These are phyloP conservation scores for Neohortaea acidophila DNA, from an alignment of 495 filamentous ascomycete genomes.

Conservation along the genomic window DNA sequence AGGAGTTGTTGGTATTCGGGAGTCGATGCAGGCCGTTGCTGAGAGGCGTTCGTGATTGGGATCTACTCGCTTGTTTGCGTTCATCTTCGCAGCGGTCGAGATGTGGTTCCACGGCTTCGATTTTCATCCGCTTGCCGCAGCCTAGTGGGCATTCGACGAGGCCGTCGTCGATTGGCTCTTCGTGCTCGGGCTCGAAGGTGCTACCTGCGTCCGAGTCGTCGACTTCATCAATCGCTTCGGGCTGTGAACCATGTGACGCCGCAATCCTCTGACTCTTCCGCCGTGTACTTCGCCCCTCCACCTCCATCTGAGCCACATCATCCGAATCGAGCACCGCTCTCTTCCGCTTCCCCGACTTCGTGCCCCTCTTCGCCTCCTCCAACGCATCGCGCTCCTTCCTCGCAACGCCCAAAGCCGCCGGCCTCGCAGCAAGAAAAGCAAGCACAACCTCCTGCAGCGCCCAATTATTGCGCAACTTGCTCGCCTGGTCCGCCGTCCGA, in stretches of 20 bases:
- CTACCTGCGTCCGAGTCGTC: slow-evolving; percentile 8
- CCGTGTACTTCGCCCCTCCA: slow-evolving; percentile 23
- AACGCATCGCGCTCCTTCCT: slow-evolving; percentile 25
- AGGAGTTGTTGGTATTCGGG: no score
- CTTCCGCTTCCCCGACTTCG: slow-evolving; percentile 26
- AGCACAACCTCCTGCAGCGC: slow-evolving; percentile 73
- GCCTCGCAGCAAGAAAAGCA: slow-evolving; percentile 51
- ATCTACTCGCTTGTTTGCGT: slow-evolving; percentile 1
- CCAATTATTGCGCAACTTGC: slow-evolving; percentile 70
- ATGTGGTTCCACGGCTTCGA: slow-evolving; percentile 55
- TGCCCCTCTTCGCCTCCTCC: slow-evolving; percentile 1
- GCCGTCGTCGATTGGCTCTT: slow-evolving; percentile 47
- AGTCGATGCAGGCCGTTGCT: neutral
- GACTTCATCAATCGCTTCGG: slow-evolving; percentile 15
- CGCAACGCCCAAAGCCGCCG: slow-evolving; percentile 46
- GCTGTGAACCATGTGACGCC: slow-evolving; percentile 23
- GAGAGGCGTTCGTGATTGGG: slow-evolving; percentile 3
- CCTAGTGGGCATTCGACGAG: slow-evolving; percentile 63
- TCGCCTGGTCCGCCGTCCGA: slow-evolving; percentile 58
- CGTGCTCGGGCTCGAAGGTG: slow-evolving; percentile 15
- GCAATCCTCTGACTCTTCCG: slow-evolving; percentile 17
- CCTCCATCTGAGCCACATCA: slow-evolving; percentile 23
- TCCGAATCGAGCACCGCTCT: slow-evolving; percentile 39
- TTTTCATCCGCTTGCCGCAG: slow-evolving; percentile 63
- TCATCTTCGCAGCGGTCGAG: slow-evolving; percentile 46